A percentile compares a stretch with the other conserved stretches of the same genome.
Evolutionary conservation across 2,329 filamentous ascomycete species (phyloP).

Genomic region (Colletotrichum sp.): DNA sequence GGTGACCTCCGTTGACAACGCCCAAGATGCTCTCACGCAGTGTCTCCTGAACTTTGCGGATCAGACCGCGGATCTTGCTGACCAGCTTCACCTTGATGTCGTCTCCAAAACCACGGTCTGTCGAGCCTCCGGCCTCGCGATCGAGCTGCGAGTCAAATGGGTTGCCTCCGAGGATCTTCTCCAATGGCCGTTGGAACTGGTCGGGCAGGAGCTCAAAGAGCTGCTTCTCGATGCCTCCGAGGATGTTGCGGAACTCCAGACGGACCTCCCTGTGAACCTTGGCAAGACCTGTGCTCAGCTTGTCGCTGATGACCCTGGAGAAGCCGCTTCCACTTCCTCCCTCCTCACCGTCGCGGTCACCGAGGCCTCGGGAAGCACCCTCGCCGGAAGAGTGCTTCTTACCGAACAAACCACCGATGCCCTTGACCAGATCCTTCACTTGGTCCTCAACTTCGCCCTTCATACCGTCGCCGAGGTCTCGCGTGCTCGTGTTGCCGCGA

Average conservation of each 20-base stretch:
- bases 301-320: conserved; percentile 50
- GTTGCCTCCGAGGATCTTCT: conserved; percentile 51
- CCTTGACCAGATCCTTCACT: conserved; percentile 49
- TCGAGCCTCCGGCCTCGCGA: conserved; percentile 30
- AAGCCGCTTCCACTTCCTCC: conserved; percentile 39
- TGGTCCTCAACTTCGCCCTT: conserved; percentile 49
- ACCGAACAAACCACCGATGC: conserved; percentile 45
- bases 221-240: conserved; percentile 48
- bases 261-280: conserved; percentile 49
- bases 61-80: conserved; percentile 46
- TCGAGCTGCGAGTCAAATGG: conserved; percentile 50
- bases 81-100: conserved; percentile 49
- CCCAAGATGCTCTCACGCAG: conserved; percentile 47
- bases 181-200: conserved; percentile 45
- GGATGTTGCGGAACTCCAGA: conserved; percentile 48
- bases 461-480: conserved; percentile 46
- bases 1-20: conserved; percentile 50
- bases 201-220: conserved; percentile 50
- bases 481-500: conserved; percentile 43
- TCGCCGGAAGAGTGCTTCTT: conserved; percentile 33
- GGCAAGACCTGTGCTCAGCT: conserved; percentile 48
- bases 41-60: conserved; percentile 50
- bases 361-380: conserved; percentile 33
- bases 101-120: conserved; percentile 44
- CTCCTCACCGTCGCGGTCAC: conserved; percentile 29